Percentiles rank a stretch among this genome's conserved stretches.
phyloP scores from a whole-genome alignment of 2,329 filamentous ascomycete species.

The Talaromyces pinophilus region DNA sequence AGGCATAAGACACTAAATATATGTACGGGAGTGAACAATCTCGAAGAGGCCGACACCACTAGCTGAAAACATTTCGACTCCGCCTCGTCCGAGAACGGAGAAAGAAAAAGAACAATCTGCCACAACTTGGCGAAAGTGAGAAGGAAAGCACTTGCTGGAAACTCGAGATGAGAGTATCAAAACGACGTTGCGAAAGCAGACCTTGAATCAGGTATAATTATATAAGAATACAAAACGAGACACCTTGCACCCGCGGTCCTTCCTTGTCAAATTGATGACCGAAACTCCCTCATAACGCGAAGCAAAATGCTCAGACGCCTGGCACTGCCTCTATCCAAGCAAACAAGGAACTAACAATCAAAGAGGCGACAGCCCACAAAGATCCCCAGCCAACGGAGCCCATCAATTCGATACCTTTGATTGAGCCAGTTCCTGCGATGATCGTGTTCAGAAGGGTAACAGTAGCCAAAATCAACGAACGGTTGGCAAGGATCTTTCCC shows the following conservation, averaged over 20 bases:
- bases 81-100: not conserved
- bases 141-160: not conserved
- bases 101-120: not conserved
- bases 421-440: slow-evolving; percentile 64
- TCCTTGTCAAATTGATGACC: not conserved
- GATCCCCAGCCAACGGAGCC: slow-evolving; percentile 73
- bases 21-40: not conserved
- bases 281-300: not conserved
- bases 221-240: not conserved
- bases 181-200: not conserved
- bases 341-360: slow-evolving; percentile 36
- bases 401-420: slow-evolving; percentile 67
- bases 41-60: not conserved
- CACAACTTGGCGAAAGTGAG: not conserved
- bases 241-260: not conserved
- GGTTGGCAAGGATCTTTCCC: slow-evolving; percentile 63
- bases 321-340: slow-evolving; percentile 45
- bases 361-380: slow-evolving; percentile 66
- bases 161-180: not conserved
- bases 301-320: slow-evolving; percentile 31
- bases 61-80: not conserved
- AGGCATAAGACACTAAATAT: slow-evolving; percentile 1
- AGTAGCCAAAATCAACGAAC: slow-evolving; percentile 57
- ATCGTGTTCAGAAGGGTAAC: slow-evolving; percentile 58
- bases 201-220: slow-evolving; percentile 1